Evolutionary conservation across 495 filamentous ascomycete species (phyloP).

Genomic region (Annulohypoxylon moriforme): DNA sequence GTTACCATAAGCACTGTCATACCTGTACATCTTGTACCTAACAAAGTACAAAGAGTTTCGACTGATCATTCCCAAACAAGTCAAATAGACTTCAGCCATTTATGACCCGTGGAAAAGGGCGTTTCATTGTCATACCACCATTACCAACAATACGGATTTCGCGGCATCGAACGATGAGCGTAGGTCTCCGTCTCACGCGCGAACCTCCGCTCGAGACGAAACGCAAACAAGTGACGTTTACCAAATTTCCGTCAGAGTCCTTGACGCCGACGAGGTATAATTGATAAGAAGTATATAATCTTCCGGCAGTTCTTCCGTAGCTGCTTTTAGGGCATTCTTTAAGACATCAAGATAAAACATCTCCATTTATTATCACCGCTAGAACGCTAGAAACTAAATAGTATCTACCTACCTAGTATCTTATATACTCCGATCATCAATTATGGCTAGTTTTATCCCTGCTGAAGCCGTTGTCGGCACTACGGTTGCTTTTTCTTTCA

Average conservation of each 20-base stretch:
- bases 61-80: slow-evolving; percentile 14
- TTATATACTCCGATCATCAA: slow-evolving; percentile 4
- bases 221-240: slow-evolving; percentile 15
- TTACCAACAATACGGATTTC: slow-evolving; percentile 19
- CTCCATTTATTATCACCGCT: neutral
- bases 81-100: slow-evolving; percentile 9
- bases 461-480: slow-evolving; percentile 50
- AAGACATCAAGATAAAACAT: neutral
- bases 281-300: neutral
- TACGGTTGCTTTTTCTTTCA: slow-evolving; percentile 58
- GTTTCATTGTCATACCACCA: slow-evolving; percentile 37
- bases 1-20: slow-evolving; percentile 21
- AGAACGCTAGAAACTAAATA: neutral
- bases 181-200: slow-evolving; percentile 15
- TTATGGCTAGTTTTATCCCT: slow-evolving; percentile 32
- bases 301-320: neutral
- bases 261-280: neutral
- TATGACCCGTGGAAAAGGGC: neutral
- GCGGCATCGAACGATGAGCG: slow-evolving; percentile 20
- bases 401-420: too few relatives aligned
- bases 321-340: neutral
- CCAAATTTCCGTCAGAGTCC: neutral
- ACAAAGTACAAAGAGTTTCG: slow-evolving; percentile 18
- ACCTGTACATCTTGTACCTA: neutral
- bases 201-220: slow-evolving; percentile 4